These are phyloP conservation scores for Chlamydomonas schloesseri DNA, from an alignment of 139 green algal genomes.

Conservation along the genomic window DNA sequence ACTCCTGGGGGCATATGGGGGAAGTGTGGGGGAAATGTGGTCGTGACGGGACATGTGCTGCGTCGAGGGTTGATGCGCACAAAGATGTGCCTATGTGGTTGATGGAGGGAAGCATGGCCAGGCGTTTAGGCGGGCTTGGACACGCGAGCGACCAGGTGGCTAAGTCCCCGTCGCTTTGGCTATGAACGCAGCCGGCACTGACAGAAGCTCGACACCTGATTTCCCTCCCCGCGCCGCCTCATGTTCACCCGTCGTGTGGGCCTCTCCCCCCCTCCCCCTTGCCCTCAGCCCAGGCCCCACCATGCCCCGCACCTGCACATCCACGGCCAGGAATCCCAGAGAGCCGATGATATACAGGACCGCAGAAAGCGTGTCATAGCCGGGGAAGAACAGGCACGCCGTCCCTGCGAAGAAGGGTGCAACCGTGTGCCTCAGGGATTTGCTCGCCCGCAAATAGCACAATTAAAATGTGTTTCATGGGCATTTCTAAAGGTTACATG, in stretches of 20 bases:
- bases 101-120: too few species aligned
- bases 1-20: background rate
- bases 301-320: constrained; percentile 32
- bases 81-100: background rate
- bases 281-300: too few species aligned
- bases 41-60: background rate
- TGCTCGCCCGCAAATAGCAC: background rate
- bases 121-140: too few species aligned
- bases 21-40: background rate
- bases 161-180: background rate
- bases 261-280: too few species aligned
- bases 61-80: background rate
- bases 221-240: too few species aligned
- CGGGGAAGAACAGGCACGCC: constrained; percentile 32
- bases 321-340: constrained; percentile 39
- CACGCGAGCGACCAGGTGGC: too few species aligned
- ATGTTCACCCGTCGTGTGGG: too few species aligned
- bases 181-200: background rate
- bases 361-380: constrained; percentile 21
- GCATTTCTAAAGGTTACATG: background rate
- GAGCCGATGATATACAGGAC: constrained; percentile 46
- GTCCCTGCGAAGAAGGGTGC: constrained; percentile 16
- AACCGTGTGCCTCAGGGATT: background rate
- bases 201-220: too few species aligned
- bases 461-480: background rate